Evolutionary conservation across 2,329 filamentous ascomycete genomes (phyloP).

Genomic region (Tolypocladium tundrense): DNA sequence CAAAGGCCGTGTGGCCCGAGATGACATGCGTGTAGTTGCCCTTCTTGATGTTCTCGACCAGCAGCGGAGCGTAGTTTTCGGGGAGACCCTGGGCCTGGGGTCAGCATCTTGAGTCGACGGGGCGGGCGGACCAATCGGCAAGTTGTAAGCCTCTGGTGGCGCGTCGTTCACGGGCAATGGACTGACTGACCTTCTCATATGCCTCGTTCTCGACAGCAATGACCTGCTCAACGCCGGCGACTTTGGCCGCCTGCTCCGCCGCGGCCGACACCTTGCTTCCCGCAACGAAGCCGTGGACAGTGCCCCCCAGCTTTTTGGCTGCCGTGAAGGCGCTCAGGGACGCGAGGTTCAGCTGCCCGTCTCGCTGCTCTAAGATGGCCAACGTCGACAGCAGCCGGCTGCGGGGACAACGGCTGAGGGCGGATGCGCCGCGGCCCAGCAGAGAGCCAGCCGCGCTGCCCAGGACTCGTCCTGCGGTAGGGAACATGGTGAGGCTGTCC

Average conservation of each 20-base stretch:
- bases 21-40: slow-evolving; percentile 89
- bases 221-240: slow-evolving; percentile 85
- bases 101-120: background rate
- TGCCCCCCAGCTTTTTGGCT: slow-evolving; percentile 74
- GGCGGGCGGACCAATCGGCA: background rate
- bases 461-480: slow-evolving; percentile 16
- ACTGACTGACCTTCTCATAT: slow-evolving; percentile 69
- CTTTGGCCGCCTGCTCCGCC: slow-evolving; percentile 78
- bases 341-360: slow-evolving; percentile 73
- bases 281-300: slow-evolving; percentile 79
- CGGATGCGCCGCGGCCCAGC: background rate
- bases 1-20: slow-evolving; percentile 86
- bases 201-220: slow-evolving; percentile 78
- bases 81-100: slow-evolving; percentile 58
- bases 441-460: slow-evolving; percentile 6
- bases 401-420: background rate
- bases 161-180: background rate
- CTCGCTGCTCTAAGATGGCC: slow-evolving; percentile 83
- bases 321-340: slow-evolving; percentile 81
- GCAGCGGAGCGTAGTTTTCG: slow-evolving; percentile 86
- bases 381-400: slow-evolving; percentile 67
- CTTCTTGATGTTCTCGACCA: slow-evolving; percentile 95
- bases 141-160: no score
- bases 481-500: slow-evolving; percentile 18
- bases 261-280: slow-evolving; percentile 65